Base-by-base conservation (phyloP, 805 yeast species). In the Aciculoconidium aculeatum region DNA sequence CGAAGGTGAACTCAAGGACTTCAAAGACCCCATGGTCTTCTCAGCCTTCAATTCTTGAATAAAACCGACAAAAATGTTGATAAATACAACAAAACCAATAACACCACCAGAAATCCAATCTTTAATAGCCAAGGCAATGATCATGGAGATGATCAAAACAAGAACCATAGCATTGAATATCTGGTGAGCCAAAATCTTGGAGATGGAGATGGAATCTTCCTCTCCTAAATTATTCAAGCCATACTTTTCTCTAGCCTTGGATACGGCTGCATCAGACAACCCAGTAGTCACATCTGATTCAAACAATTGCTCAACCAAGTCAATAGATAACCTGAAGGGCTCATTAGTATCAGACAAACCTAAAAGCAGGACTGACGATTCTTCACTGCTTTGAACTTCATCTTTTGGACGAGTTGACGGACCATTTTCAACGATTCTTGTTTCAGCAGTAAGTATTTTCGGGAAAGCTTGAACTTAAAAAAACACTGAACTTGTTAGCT, bases 31-130 rank as follows among this genome's bases (percentile, higher is more conserved):
- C 55, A 70, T 70, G 4, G 75, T 71, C 21, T 64, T 53, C 40
- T 70, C 75, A 7, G 75, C 75, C 27, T 67, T 61, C 11, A 59
- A 49, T 41, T 70, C 75, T 42, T 70, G 75, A 20, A 67, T 55
- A 21, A 68, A 71, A 11, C 75, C 75, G 11, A 70, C 71, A 7
- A 57, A 44, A 18, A 72, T 67, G 35, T 70, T 70, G 19, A 70
- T 51, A 4, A 58, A 46, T 4, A 70, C 61, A 22, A 70, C 72
- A 24, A 58, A 51, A 5, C 60, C 64, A 42, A 70, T 70, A 9
- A 70, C 75, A 7, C 65, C 65, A 20, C 65, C 65, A 4, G 61
- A 54, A 12, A 58, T 58, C 65, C 65, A 58, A 40, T 58, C 65
- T 28, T 44, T 49, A 30, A 58, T 55, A 11, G 61, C 62, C 21